Evolutionary conservation across 768 basidiomycete species (phyloP), one percentile per base, ranked within the genome.

Genomic region (Leccinum aurantiacum): DNA sequence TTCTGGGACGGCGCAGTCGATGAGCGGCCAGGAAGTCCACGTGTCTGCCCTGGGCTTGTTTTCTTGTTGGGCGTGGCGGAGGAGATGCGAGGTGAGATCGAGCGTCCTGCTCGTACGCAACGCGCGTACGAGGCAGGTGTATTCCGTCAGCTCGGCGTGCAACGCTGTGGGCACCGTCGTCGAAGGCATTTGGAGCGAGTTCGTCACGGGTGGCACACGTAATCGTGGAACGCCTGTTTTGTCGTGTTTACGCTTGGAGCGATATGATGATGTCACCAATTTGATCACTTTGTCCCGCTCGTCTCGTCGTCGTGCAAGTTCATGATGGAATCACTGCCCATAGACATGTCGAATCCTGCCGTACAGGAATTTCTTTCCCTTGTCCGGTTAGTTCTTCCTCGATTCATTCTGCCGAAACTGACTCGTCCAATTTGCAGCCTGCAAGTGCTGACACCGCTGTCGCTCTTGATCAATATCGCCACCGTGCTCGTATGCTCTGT

Each of bases 361-460:
- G 80, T 91, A 10, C 79, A 79, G 41, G 85, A 91, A 3, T 89
- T 86, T 69, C 77, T 91, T 44, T 74, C 86, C 3, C 85, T 91
- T 10, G 77, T 88, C 8, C 75, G 90, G 78, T 82, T 8, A 31
- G 76, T 71, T 3, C 2, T 53, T 0, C 15, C 3, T 35, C 3
- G n/a, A 10, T n/a, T 2, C 4, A 13, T 2, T 11, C 19, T 19
- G 19, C 11, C 44, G 5, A 10, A 27, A 11, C 4, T 37, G 41
- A 46, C 59, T 55, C 29, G 58, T 8, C 14, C 22, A 25, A 3
- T 3, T 4, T 2, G 13, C 61, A 83, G 90, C 51, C 81, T 97
- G 4, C 94, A 97, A 71, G 91, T 96, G 22, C 76, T 95, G 50
- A 93, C 93, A 0, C 94, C 94, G 0, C 78, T 96, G 1, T 89